Evolutionary conservation across 768 basidiomycete species (phyloP), one percentile per base, ranked within the genome.

Genomic region (Rhizopogon roseolus): DNA sequence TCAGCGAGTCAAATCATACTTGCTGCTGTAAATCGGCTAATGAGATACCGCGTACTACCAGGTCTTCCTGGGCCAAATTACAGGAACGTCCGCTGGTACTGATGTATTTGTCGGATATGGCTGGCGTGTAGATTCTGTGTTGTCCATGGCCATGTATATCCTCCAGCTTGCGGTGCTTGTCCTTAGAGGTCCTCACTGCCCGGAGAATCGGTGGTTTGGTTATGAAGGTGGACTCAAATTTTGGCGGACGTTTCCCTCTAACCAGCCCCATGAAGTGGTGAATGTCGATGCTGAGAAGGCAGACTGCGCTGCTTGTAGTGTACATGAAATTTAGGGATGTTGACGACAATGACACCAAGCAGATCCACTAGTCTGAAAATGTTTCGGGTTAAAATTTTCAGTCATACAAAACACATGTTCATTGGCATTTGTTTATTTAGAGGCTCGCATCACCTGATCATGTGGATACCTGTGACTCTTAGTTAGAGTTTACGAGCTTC

Each of bases 161-260:
- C 67, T 68, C 46, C 66, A 66, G 17, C n/a, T 76, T 0, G 22
- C 71, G 4, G 51, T 75, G 10, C 64, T 76, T 13, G 54, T 71
- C 10, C 57, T 66, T 16, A 64, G 73, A 37, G 75, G 75, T 0
- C 74, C 76, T 11, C 56, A 64, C 50, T 69, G 64, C 54, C 53
- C 59, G 39, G 67, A 75, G 46, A 49, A 54, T 48, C 57, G 59
- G 38, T 85, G 85, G 84, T 72, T 85, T 62, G 83, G 85, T 14
- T 85, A 79, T 58, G 74, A 82, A 60, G 83, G 82, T 16, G 82
- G 83, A 8, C 52, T 76, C 16, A 64, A 10, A 19, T 19, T 41
- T 41, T 41, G 40, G 40, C 40, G 11, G 3, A 41, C 10, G 4
- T 19, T 11, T 4, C 19, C 17, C 11, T 41, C 40, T 19, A 19